Conservation (phyloP, 1,284 basidiomycete species). For the Fomes fomentarius region DNA sequence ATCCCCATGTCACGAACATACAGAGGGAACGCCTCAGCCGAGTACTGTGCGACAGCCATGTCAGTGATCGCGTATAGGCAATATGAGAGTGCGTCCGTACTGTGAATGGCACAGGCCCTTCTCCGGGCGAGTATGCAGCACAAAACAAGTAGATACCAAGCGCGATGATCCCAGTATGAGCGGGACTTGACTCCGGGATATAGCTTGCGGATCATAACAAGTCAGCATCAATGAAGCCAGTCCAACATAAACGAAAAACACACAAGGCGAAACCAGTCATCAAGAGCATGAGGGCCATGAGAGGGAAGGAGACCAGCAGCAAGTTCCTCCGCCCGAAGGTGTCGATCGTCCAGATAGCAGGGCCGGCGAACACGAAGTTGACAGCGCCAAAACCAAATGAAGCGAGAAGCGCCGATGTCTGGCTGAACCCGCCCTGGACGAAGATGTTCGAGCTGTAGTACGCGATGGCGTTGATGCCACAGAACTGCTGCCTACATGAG, state of each 20-base stretch:
- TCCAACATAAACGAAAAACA: background rate
- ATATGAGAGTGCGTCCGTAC: background rate
- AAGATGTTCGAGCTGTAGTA: constrained; percentile 71
- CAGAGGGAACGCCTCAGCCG: constrained; percentile 73
- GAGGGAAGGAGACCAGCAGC: constrained; percentile 66
- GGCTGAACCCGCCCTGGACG: constrained; percentile 50
- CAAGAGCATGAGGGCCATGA: constrained; percentile 64
- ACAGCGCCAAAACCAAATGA: constrained; percentile 59
- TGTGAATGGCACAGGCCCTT: constrained; percentile 83
- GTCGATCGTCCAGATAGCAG: constrained; percentile 58
- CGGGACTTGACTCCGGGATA: constrained; percentile 41
- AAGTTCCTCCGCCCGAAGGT: constrained; percentile 74
- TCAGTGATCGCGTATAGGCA: background rate
- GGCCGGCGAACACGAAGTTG: constrained; percentile 59
- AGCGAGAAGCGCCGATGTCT: constrained; percentile 56
- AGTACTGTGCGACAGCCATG: constrained; percentile 39
- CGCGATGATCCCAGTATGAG: constrained; percentile 53
- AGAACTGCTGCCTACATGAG: constrained; percentile 53
- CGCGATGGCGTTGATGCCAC: constrained; percentile 68
- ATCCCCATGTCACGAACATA: constrained; percentile 79
- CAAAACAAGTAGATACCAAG: constrained; percentile 68
- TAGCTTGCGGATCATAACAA: too few relatives aligned
- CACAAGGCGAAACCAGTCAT: constrained; percentile 61
- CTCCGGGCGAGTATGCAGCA: constrained; percentile 69
- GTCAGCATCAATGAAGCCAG: too few relatives aligned